phyloP scores from a whole-genome alignment of 345 rosid species.

The Arabidopsis thaliana region DNA sequence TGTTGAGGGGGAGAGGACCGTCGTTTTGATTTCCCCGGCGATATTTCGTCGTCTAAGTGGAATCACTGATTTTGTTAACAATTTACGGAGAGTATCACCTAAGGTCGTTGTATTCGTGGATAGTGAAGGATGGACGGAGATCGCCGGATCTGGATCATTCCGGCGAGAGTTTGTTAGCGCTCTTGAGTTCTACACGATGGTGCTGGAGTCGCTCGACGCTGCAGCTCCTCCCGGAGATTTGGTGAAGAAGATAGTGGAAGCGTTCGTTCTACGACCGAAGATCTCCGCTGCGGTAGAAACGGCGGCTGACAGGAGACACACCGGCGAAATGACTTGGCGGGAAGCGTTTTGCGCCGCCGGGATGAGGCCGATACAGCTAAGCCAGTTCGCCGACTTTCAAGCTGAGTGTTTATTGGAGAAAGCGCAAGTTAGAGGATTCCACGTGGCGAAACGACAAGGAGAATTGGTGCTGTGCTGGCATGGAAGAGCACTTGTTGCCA shows the following conservation, averaged over 20 bases:
- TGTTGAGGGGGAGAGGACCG: conserved; percentile 69
- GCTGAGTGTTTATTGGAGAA: conserved; percentile 77
- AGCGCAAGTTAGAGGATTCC: conserved; percentile 83
- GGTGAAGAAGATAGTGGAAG: conserved; percentile 70
- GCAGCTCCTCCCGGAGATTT: conserved; percentile 61
- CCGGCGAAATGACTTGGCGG: conserved; percentile 63
- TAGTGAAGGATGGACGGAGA: conserved; percentile 67
- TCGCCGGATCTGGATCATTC: conserved; percentile 59
- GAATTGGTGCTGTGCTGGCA: conserved; percentile 97
- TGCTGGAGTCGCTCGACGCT: conserved; percentile 85
- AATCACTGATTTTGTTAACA: conserved; percentile 56
- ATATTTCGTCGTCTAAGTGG: conserved; percentile 61
- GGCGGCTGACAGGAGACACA: conserved; percentile 51
- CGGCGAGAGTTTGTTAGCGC: conserved; percentile 70
- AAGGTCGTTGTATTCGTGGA: conserved; percentile 73
- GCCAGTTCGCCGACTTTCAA: conserved; percentile 89
- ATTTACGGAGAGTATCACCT: conserved; percentile 63
- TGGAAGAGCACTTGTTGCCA: conserved; percentile 76
- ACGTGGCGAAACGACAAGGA: conserved; percentile 81
- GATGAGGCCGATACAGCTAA: conserved; percentile 72
- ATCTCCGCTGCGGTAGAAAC: conserved; percentile 64
- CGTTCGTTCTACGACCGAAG: conserved; percentile 61
- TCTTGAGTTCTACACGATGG: conserved; percentile 73
- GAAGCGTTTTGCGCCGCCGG: conserved; percentile 77
- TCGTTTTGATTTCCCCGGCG: conserved; percentile 66